These are phyloP conservation scores for Apiospora sp. DNA, from an alignment of 2,329 filamentous ascomycete genomes.

Conservation along the genomic window DNA sequence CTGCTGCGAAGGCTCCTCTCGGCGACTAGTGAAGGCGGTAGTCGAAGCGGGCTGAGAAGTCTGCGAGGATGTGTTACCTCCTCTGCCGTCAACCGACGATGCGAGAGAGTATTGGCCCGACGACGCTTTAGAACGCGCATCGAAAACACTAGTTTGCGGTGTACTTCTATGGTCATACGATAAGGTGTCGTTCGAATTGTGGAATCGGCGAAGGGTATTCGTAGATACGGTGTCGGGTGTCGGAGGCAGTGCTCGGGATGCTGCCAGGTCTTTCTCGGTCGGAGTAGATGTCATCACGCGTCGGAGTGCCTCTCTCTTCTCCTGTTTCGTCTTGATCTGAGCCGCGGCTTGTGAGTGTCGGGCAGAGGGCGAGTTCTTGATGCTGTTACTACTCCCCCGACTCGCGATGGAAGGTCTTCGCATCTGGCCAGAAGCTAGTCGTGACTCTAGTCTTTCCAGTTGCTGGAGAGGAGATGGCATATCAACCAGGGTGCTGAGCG, in stretches of 20 bases:
- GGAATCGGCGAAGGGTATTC: slow-evolving; percentile 58
- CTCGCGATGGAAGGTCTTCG: slow-evolving; percentile 30
- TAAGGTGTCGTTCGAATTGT: slow-evolving; percentile 57
- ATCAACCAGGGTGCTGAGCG: slow-evolving; percentile 56
- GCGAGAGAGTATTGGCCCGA: slow-evolving; percentile 11
- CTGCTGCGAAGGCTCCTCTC: slow-evolving; percentile 28
- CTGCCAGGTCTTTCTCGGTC: slow-evolving; percentile 48
- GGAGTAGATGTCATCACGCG: slow-evolving; percentile 58
- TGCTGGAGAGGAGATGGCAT: slow-evolving; percentile 58
- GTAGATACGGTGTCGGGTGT: slow-evolving; percentile 68
- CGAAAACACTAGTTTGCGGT: background rate
- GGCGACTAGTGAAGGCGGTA: slow-evolving; percentile 30
- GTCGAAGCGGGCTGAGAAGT: slow-evolving; percentile 33
- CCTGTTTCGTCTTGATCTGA: slow-evolving; percentile 47
- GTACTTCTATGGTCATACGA: slow-evolving; percentile 26
- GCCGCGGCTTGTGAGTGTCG: slow-evolving; percentile 24
- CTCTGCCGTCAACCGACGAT: slow-evolving; percentile 27
- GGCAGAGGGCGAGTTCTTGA: slow-evolving; percentile 30
- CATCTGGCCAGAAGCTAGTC: slow-evolving; percentile 32
- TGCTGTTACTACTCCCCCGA: background rate
- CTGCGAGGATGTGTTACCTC: slow-evolving; percentile 31
- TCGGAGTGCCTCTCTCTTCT: slow-evolving; percentile 57
- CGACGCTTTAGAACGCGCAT: background rate
- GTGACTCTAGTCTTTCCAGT: slow-evolving; percentile 53
- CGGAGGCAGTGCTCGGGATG: slow-evolving; percentile 58